A percentile compares a stretch with the other conserved stretches of the same genome.
Conservation (phyloP, 2,329 filamentous ascomycete species). For the Aspergillus novoparasiticus region DNA sequence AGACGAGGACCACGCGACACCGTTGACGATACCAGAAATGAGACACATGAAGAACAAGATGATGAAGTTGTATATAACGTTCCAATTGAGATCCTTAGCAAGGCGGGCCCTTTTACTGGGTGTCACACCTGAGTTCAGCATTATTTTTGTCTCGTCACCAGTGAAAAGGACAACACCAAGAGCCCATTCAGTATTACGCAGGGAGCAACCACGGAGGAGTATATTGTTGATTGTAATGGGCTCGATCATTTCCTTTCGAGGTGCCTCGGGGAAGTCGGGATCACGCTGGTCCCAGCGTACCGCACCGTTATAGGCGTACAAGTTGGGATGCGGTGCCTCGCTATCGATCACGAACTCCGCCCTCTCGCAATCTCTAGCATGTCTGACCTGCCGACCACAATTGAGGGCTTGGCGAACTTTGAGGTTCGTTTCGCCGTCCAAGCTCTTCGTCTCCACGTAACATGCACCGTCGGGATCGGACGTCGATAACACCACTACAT, state of each 20-base stretch:
- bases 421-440: slow-evolving; percentile 96
- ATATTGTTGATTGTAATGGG: slow-evolving; percentile 94
- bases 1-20: slow-evolving; percentile 74
- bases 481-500: slow-evolving; percentile 88
- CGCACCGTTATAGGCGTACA: slow-evolving; percentile 92
- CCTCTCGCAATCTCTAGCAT: slow-evolving; percentile 89
- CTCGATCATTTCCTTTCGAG: slow-evolving; percentile 79
- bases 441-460: slow-evolving; percentile 96
- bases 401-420: slow-evolving; percentile 92
- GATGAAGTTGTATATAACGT: slow-evolving; percentile 94
- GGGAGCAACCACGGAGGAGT: slow-evolving; percentile 86
- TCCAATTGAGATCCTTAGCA: slow-evolving; percentile 92
- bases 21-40: slow-evolving; percentile 80
- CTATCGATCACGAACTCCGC: slow-evolving; percentile 87
- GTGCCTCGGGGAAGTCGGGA: slow-evolving; percentile 61
- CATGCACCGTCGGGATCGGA: slow-evolving; percentile 93
- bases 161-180: slow-evolving; percentile 93
- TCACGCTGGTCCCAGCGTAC: slow-evolving; percentile 82
- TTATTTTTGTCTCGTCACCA: slow-evolving; percentile 96
- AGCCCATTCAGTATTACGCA: slow-evolving; percentile 95
- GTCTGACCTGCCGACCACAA: slow-evolving; percentile 77
- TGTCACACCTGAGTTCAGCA: slow-evolving; percentile 96
- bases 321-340: slow-evolving; percentile 86
- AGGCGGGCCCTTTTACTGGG: slow-evolving; percentile 92
- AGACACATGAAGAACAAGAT: slow-evolving; percentile 90